Evolutionary conservation across 768 basidiomycete genomes (phyloP).

Genomic region (Russula brevipes): DNA sequence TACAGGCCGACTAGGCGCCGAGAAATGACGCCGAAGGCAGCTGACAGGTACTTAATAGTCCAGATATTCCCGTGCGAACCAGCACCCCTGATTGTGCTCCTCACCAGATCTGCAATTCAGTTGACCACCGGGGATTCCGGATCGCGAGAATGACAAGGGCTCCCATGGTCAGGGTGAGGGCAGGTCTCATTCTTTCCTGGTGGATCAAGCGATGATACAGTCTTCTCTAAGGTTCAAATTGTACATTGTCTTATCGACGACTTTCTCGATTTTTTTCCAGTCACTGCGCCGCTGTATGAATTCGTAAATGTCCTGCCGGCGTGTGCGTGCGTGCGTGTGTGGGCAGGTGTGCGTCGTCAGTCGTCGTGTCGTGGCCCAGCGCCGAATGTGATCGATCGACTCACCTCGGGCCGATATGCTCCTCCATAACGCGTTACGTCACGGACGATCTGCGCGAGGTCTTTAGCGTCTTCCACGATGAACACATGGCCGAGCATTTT

Average conservation of each 20-base stretch:
- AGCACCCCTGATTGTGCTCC: background rate
- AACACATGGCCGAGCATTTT: constrained; percentile 98
- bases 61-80: constrained; percentile 6
- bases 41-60: constrained; percentile 16
- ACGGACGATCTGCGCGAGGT: constrained; percentile 91
- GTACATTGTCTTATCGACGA: constrained; percentile 93
- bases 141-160: background rate
- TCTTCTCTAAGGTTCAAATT: constrained; percentile 91
- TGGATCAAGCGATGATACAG: constrained; percentile 48
- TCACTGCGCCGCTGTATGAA: constrained; percentile 92
- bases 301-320: constrained; percentile 78
- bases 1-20: constrained; percentile 7
- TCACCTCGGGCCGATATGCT: constrained; percentile 87
- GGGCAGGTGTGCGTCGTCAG: background rate
- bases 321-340: background rate
- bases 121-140: background rate
- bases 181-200: background rate
- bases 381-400: constrained; percentile 14
- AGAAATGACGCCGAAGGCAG: constrained; percentile 9
- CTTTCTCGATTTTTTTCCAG: constrained; percentile 98
- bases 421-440: constrained; percentile 96
- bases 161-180: background rate
- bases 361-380: background rate
- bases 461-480: constrained; percentile 93
- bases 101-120: constrained; percentile 5